Percentiles rank a stretch among this genome's conserved stretches.
phyloP scores from a whole-genome alignment of 331 rosid genomes.

The Dryas integrifolia region DNA sequence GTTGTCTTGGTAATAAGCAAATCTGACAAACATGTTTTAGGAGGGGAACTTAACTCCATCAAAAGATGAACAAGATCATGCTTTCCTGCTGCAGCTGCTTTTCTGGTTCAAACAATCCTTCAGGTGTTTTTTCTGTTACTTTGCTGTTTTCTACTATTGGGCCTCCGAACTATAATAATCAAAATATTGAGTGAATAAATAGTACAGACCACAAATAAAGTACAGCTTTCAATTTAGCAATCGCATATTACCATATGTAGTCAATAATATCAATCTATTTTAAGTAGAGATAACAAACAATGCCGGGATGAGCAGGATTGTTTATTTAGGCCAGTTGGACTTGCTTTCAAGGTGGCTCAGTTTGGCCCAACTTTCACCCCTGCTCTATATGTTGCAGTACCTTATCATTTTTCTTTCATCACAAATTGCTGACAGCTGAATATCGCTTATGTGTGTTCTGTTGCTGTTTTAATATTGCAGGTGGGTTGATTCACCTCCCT shows the following conservation, averaged over 20 bases:
- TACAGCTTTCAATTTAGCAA: neutral
- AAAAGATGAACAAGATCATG: slow-evolving; percentile 64
- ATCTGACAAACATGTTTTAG: slow-evolving; percentile 47
- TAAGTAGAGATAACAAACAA: neutral
- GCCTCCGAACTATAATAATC: neutral
- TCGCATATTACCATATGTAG: neutral
- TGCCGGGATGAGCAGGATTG: neutral
- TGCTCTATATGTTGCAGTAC: too few relatives aligned
- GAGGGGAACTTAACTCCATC: slow-evolving; percentile 79
- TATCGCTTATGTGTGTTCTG: slow-evolving; percentile 3
- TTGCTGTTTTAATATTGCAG: slow-evolving; percentile 36
- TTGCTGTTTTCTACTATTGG: slow-evolving; percentile 11
- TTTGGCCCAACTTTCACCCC: too few relatives aligned
- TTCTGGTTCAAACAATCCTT: slow-evolving; percentile 92
- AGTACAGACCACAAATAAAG: neutral
- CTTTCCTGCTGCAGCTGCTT: slow-evolving; percentile 88
- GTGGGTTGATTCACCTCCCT: slow-evolving; percentile 80
- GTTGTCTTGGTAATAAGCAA: slow-evolving; percentile 20
- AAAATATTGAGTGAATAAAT: neutral
- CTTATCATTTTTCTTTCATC: neutral
- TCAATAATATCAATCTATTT: slow-evolving; percentile 4
- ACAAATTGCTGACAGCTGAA: slow-evolving; percentile 14
- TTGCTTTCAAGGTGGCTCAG: neutral
- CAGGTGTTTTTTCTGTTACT: slow-evolving; percentile 50
- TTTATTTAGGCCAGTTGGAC: neutral